Base-by-base conservation (phyloP, 2,329 filamentous ascomycete species). In the Cercospora sesami region DNA sequence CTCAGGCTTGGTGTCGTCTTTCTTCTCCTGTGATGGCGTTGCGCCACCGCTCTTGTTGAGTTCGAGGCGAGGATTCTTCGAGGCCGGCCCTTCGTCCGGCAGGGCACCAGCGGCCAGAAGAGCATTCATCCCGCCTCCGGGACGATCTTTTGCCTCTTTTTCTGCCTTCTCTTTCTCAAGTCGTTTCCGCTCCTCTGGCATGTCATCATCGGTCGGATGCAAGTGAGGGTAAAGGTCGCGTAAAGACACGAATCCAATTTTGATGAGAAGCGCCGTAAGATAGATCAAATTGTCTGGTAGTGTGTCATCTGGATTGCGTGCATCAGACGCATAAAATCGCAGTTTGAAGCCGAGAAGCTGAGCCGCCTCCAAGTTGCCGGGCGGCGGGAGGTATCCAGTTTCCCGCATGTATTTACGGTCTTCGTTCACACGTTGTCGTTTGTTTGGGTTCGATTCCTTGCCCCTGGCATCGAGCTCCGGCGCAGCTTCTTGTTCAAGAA, bases 261-360 rank as follows among this genome's bases (percentile, higher is more conserved):
- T 99, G 81, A 99, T 94, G 31, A 99, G 86, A 36, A 98, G 86
- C 1, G 95, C 94, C 0, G 94, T 91, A 18, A 99, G 86, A 73
- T 95, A 96, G 31, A 98, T 92, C 3, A 99, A 85, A 74, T 99
- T 99, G 45, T 95, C 92, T 0, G 95, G 95, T 2, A 98, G 84
- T 2, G 89, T 85, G 75, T 98, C 95, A 1, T 86, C 83, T 64
- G 89, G 86, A 68, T 92, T 88, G 65, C 94, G 88, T 39, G 91
- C 89, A 30, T 89, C 84, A 0, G 93, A 96, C 48, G 92, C 91
- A 77, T 99, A 99, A 79, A 97, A 99, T 14, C 92, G 91, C 61
- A 99, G 86, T 80, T 99, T 99, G 85, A 99, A 99, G 4, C 95
- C 95, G 14, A 99, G 88, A 3, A 99, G 86, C 78, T 98, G 95